A percentile compares a stretch with the other conserved stretches of the same genome.
Conservation (phyloP, 495 filamentous ascomycete genomes). For the Evansstolkia leycettana region DNA sequence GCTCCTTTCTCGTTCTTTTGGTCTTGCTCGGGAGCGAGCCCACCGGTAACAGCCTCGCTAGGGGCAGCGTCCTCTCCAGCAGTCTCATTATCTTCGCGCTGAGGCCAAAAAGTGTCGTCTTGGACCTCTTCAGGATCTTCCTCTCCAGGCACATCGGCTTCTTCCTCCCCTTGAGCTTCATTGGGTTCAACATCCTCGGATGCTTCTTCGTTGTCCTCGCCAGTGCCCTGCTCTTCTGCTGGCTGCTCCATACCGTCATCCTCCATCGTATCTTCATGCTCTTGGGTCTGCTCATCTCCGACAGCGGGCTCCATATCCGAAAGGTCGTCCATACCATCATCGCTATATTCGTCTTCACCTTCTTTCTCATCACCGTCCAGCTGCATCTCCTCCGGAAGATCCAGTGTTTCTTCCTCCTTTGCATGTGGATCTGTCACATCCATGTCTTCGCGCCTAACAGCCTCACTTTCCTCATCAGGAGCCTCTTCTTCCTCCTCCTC, state of each 20-base stretch:
- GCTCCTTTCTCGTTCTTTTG: slow-evolving; percentile 52
- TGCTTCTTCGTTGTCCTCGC: slow-evolving; percentile 17
- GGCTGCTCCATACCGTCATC: slow-evolving; percentile 30
- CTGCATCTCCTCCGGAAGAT: slow-evolving; percentile 58
- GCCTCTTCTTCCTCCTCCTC: slow-evolving; percentile 43
- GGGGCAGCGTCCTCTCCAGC: slow-evolving; percentile 37
- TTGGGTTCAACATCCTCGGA: slow-evolving; percentile 14
- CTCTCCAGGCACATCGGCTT: slow-evolving; percentile 43
- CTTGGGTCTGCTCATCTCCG: slow-evolving; percentile 24
- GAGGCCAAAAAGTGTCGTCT: slow-evolving; percentile 28
- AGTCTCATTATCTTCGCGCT: slow-evolving; percentile 30
- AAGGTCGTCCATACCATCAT: slow-evolving; percentile 63
- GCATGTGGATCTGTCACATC: slow-evolving; percentile 58
- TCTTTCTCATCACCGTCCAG: slow-evolving; percentile 54
- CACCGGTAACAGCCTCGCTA: slow-evolving; percentile 34
- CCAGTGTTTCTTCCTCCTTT: slow-evolving; percentile 56
- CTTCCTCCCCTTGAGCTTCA: slow-evolving; percentile 37
- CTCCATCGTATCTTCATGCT: slow-evolving; percentile 21
- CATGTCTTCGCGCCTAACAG: slow-evolving; percentile 44
- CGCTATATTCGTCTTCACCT: slow-evolving; percentile 49
- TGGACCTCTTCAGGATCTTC: slow-evolving; percentile 31
- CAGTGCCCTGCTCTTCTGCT: slow-evolving; percentile 20
- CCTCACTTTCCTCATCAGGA: slow-evolving; percentile 49
- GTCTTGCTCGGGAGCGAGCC: slow-evolving; percentile 31
- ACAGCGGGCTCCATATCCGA: slow-evolving; percentile 52